Base-by-base conservation (phyloP, 2,329 filamentous ascomycete species). In the Aspergillus sp. region DNA sequence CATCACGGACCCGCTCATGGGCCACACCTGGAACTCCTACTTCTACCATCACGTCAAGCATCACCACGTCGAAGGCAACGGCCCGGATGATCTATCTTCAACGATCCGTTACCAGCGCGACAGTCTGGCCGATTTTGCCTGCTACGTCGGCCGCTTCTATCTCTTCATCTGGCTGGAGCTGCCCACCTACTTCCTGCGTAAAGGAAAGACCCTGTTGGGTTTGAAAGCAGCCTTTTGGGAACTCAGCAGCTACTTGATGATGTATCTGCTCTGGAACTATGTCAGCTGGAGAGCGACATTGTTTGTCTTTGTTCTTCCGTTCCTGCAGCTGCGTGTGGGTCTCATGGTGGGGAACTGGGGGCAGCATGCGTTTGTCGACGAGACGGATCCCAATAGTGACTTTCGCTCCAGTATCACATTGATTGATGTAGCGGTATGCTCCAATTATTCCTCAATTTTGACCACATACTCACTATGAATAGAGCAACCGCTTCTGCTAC, bases 31-130 rank as follows among this genome's bases (percentile, higher is more conserved):
- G 89, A 91, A 94, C 76, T 89, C 88, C 2, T 94, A 94, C 77
- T 94, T 85, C 73, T 93, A 92, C 71, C 91, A 94, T 71, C 91
- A 94, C 69, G 89, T 93, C 71, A 94, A 94, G 79, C 90, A 92
- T 70, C 91, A 94, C 71, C 91, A 94, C 66, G 87, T 93, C 58
- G 91, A 93, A 76, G 89, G 87, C 63, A 94, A 94, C 68, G 91
- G 91, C 0, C 89, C 90, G 0, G 83, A 88, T 50, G 91, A 94
- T 69, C 81, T 92, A 0, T 91, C 88, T 1, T 90, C 89, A 0
- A 94, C 91, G 0, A 84, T 94, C 39, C 84, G 88, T 13, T 93
- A 91, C 73, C 89, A 92, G 72, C 84, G 91, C 5, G 91, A 94
- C 72, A 84, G 85, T 57, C 62, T 87, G 1, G 76, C 77, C 63